These are phyloP conservation scores for Candida cerambycidarum DNA, from an alignment of 805 yeast genomes.

Conservation along the genomic window DNA sequence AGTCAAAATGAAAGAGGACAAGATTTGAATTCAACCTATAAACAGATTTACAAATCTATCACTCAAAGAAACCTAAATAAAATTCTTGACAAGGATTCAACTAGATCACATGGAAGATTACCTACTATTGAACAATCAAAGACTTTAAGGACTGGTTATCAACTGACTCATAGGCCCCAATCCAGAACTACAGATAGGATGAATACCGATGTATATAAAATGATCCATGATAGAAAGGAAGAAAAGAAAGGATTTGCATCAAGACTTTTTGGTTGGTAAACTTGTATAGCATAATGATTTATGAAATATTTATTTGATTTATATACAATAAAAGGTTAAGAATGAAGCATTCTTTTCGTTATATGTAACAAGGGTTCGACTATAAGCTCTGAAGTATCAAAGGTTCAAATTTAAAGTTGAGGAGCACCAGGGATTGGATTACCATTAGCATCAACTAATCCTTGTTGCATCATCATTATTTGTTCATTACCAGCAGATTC, in stretches of 20 bases:
- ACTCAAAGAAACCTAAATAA: slow-evolving; percentile 32
- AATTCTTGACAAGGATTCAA: slow-evolving; percentile 11
- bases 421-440: slow-evolving; percentile 84
- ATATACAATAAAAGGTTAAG: slow-evolving; percentile 10
- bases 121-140: slow-evolving; percentile 17
- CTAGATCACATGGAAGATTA: slow-evolving; percentile 16
- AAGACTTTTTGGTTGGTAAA: slow-evolving; percentile 42
- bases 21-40: slow-evolving; percentile 32
- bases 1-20: slow-evolving; percentile 11
- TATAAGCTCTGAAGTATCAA: background rate
- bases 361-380: background rate
- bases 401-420: slow-evolving; percentile 23
- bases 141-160: slow-evolving; percentile 5
- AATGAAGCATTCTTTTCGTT: background rate
- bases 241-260: slow-evolving; percentile 23
- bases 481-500: slow-evolving; percentile 95
- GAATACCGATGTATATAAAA: slow-evolving; percentile 14
- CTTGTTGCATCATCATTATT: slow-evolving; percentile 87
- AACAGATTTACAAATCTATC: slow-evolving; percentile 35
- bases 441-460: slow-evolving; percentile 78
- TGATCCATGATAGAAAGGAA: slow-evolving; percentile 10
- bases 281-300: slow-evolving; percentile 5
- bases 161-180: background rate
- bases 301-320: slow-evolving; percentile 10
- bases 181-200: background rate